Percentiles rank a stretch among this genome's conserved stretches.
Evolutionary conservation across 2,329 filamentous ascomycete species (phyloP).

Genomic region (Exophiala sideris): DNA sequence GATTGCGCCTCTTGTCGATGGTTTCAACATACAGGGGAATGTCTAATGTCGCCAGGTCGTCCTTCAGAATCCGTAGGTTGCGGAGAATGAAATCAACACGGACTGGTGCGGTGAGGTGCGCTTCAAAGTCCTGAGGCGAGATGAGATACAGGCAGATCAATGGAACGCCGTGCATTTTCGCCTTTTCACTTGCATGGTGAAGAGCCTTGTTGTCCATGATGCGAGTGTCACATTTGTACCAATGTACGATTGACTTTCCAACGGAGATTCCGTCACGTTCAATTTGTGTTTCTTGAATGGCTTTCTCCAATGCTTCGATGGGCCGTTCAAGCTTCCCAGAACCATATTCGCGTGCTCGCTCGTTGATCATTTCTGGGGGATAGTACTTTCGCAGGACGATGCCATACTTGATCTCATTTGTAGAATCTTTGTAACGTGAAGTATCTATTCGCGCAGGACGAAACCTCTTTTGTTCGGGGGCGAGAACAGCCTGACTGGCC

Average conservation of each 20-base stretch:
- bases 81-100: conserved; percentile 80
- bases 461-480: conserved; percentile 1
- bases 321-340: conserved; percentile 67
- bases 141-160: conserved; percentile 75
- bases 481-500: not conserved
- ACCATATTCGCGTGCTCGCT: conserved; percentile 70
- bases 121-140: conserved; percentile 79
- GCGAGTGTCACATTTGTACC: conserved; percentile 84
- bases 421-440: conserved; percentile 22
- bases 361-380: conserved; percentile 80
- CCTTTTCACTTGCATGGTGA: conserved; percentile 62
- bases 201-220: conserved; percentile 70
- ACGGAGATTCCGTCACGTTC: conserved; percentile 52
- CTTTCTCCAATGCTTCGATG: conserved; percentile 63
- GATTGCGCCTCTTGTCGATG: conserved; percentile 60
- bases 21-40: conserved; percentile 78
- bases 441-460: not conserved
- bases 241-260: conserved; percentile 71
- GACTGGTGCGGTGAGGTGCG: conserved; percentile 69
- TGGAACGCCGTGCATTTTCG: conserved; percentile 65
- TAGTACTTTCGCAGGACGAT: conserved; percentile 75
- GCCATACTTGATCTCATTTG: conserved; percentile 48
- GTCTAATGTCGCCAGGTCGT: conserved; percentile 65
- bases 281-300: conserved; percentile 59
- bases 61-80: conserved; percentile 62